These are phyloP conservation scores for Paraurostyla sp. DNA, from an alignment of 73 alveolate genomes.

Conservation along the genomic window DNA sequence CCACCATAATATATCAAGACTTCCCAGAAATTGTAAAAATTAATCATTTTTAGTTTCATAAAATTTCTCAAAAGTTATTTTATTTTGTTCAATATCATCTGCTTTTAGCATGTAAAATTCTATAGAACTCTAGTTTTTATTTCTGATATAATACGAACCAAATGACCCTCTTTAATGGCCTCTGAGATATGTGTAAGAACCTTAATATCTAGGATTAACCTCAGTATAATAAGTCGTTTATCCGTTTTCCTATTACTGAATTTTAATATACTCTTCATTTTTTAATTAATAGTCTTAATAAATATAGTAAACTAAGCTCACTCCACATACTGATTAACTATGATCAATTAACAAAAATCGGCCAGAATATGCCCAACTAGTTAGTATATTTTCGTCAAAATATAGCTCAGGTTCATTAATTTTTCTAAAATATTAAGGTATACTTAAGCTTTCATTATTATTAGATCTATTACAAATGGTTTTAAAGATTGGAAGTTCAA, in stretches of 20 bases:
- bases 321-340: too few relatives aligned
- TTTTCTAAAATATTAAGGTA: not conserved
- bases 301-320: too few relatives aligned
- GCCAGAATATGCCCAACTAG: too few relatives aligned
- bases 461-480: not conserved
- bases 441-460: not conserved
- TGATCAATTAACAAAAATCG: too few relatives aligned
- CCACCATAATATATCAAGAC: conserved; percentile 47
- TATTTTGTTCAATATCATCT: not conserved
- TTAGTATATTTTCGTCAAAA: not conserved
- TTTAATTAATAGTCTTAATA: too few relatives aligned
- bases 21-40: not conserved
- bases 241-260: too few relatives aligned
- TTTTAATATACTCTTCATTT: too few relatives aligned
- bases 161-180: too few relatives aligned
- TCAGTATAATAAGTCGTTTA: too few relatives aligned
- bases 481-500: conserved; percentile 1
- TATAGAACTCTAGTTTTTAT: not conserved
- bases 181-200: too few relatives aligned
- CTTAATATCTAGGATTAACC: too few relatives aligned
- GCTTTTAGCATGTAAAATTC: not conserved
- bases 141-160: not conserved
- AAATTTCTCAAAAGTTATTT: not conserved
- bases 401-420: not conserved
- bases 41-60: not conserved